Evolutionary conservation across 1,284 basidiomycete genomes (phyloP).

Genomic region (Calocybe gambosa): DNA sequence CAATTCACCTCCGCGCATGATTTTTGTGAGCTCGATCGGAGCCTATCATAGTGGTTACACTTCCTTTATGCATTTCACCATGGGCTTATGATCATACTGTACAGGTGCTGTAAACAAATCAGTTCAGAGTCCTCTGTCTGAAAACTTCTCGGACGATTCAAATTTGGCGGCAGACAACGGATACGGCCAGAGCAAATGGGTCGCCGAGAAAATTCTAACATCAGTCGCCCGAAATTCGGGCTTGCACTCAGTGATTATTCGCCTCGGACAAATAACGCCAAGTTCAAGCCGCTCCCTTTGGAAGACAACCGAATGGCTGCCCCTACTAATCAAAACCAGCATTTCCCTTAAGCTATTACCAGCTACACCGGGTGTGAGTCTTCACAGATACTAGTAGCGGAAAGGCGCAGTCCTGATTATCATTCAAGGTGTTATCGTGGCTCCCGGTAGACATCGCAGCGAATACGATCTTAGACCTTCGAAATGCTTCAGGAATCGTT

Average conservation of each 20-base stretch:
- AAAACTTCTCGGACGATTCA: no score
- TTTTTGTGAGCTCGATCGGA: constrained; percentile 4
- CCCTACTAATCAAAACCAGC: no score
- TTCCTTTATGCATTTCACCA: background rate
- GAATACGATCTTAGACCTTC: no score
- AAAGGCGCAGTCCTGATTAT: no score
- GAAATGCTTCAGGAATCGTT: no score
- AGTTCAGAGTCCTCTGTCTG: background rate
- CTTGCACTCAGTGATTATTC: constrained; percentile 24
- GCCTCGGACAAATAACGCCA: constrained; percentile 35
- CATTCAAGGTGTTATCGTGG: no score
- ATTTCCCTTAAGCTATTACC: no score
- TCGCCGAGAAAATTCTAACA: constrained; percentile 33
- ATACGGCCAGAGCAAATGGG: constrained; percentile 40
- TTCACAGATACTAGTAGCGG: no score
- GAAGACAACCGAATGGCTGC: constrained; percentile 30
- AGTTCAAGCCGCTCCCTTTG: constrained; percentile 26
- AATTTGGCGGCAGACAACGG: constrained; percentile 25
- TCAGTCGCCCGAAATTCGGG: constrained; percentile 17
- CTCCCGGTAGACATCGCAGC: no score
- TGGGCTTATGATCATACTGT: background rate
- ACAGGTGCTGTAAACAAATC: constrained; percentile 1
- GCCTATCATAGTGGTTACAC: constrained; percentile 1
- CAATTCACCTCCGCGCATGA: no score
- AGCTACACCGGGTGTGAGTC: no score